Evolutionary conservation across 306 rosid genomes (phyloP), one percentile per base, ranked within the genome.

Genomic region (Lupinus albus): DNA sequence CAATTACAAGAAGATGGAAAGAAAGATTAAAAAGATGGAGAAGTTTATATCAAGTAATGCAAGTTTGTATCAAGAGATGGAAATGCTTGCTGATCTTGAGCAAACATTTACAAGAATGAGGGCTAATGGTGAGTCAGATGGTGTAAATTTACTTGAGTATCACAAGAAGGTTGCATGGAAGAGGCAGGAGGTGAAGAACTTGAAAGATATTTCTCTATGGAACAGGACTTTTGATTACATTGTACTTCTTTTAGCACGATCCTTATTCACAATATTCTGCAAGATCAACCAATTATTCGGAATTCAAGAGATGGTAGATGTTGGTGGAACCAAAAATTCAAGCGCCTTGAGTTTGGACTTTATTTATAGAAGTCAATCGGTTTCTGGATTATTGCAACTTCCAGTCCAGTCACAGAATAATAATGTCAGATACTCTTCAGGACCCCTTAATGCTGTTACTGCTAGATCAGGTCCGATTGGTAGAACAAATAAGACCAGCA

Each of bases 51-150:
- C 90, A 38, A 72, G 77, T 46, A 92, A 92, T 77, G 86, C 96
- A 47, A 85, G 82, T 71, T 78, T 92, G 86, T 87, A 89, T 87
- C 90, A 80, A 78, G 97, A 92, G 84, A 82, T 84, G 89, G 96
- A 92, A 78, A 81, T 84, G 59, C 89, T 87, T 73, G 52, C 83
- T 18, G 97, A 92, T 74, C 90, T 92, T 58, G 96, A 92, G 72
- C 97, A 86, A 77, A 76, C 92, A 41, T 67, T 85, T 52, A 42
- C 84, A 68, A 88, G 95, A 78, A 82, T 92, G 80, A 92, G 89
- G 75, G 69, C 73, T 61, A 84, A 44, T 45, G 84, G 78, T 8
- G 92, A 87, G 18, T 64, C 72, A 0, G 86, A 76, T 28, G 80
- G 64, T 28, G 60, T 73, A n/a, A 79, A 50, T 81, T 74, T 89